A percentile compares a stretch with the other conserved stretches of the same genome.
Evolutionary conservation across 2,329 filamentous ascomycete species (phyloP).

Genomic region (Pseudogymnoascus sp.): DNA sequence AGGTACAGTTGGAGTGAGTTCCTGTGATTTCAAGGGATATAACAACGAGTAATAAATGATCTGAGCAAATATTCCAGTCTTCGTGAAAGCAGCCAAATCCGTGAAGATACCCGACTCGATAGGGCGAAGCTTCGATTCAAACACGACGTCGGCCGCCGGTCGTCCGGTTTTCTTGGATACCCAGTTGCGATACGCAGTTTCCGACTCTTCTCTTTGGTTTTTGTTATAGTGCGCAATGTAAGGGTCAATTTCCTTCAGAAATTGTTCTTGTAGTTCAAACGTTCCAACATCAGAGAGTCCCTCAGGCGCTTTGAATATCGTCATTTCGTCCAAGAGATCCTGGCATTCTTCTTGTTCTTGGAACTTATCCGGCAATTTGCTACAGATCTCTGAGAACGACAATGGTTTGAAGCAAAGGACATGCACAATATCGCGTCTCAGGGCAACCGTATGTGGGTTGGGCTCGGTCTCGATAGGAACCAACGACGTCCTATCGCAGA

Average conservation of each 20-base stretch:
- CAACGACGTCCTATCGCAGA: conserved; percentile 81
- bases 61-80: conserved; percentile 79
- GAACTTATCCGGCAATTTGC: conserved; percentile 79
- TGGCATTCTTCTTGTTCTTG: conserved; percentile 86
- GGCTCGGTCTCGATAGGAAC: conserved; percentile 60
- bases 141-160: conserved; percentile 74
- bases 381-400: conserved; percentile 85
- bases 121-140: conserved; percentile 73
- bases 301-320: conserved; percentile 82
- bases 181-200: conserved; percentile 78
- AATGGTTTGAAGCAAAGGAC: conserved; percentile 93
- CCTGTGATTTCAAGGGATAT: conserved; percentile 66
- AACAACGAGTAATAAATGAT: conserved; percentile 82
- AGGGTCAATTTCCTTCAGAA: conserved; percentile 82
- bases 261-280: conserved; percentile 84
- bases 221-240: conserved; percentile 96
- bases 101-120: conserved; percentile 73
- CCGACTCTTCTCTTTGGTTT: conserved; percentile 93
- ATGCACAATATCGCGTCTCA: conserved; percentile 86
- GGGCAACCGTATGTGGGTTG: conserved; percentile 58
- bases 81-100: conserved; percentile 70
- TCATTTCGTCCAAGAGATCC: conserved; percentile 76
- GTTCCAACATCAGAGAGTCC: conserved; percentile 87
- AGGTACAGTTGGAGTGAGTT: conserved; percentile 66
- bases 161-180: conserved; percentile 84